A percentile compares a stretch with the other conserved stretches of the same genome.
Evolutionary conservation across 139 green algal species (phyloP).

Genomic region (Micractinium sp.): DNA sequence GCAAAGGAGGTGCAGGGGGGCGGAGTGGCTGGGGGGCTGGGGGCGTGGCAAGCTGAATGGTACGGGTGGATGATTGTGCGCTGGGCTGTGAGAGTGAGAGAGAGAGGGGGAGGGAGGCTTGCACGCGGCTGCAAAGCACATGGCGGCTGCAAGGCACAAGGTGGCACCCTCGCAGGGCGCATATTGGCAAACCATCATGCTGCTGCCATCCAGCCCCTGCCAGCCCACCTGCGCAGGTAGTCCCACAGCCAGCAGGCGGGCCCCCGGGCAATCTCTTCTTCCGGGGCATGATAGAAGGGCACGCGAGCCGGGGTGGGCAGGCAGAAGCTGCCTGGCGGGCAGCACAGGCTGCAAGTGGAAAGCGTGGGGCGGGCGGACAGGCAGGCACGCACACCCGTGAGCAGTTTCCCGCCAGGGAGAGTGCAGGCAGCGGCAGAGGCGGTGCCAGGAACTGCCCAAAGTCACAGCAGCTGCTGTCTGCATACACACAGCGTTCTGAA

Average conservation of each 20-base stretch:
- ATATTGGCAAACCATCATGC: background rate
- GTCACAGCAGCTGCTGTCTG: too few species aligned
- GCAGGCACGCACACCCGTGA: background rate
- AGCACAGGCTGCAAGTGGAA: constrained; percentile 25
- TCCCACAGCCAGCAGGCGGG: constrained; percentile 99
- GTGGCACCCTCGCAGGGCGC: too few species aligned
- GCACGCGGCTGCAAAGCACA: too few species aligned
- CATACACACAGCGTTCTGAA: too few species aligned
- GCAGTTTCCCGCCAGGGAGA: too few species aligned
- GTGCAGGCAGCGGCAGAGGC: background rate
- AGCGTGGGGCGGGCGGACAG: background rate
- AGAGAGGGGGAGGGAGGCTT: too few species aligned
- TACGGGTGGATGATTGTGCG: too few species aligned
- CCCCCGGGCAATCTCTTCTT: constrained; percentile 96
- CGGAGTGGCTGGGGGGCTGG: too few species aligned
- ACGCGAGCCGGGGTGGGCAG: constrained; percentile 35
- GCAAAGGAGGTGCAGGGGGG: background rate
- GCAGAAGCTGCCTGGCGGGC: background rate
- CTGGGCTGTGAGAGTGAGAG: too few species aligned
- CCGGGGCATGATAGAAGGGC: constrained; percentile 54
- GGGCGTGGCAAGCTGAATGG: too few species aligned
- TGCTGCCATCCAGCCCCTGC: too few species aligned
- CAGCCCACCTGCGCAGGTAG: constrained; percentile 75
- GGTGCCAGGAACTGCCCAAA: background rate
- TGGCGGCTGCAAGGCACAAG: too few species aligned